Conservation (phyloP, 2,329 filamentous ascomycete species). For the Exophiala lecanii-corni region DNA sequence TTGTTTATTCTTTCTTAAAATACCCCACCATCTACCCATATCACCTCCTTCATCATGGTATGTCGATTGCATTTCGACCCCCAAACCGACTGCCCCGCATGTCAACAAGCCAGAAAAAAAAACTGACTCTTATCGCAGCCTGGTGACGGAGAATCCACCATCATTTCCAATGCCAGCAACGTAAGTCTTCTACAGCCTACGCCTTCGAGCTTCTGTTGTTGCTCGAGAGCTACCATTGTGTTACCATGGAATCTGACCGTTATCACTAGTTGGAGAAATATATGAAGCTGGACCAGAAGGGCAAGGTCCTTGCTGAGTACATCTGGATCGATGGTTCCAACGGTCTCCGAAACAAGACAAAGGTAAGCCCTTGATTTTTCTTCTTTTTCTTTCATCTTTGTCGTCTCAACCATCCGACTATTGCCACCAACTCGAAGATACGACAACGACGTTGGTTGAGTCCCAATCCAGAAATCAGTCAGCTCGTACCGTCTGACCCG, state of each 20-base stretch:
- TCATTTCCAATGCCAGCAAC: conserved; percentile 41
- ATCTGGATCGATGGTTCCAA: conserved; percentile 88
- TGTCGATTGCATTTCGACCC: neutral
- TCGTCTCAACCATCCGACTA: neutral
- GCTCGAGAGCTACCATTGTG: conserved; percentile 16
- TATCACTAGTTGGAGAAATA: conserved; percentile 88
- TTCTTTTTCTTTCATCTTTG: conserved; percentile 7
- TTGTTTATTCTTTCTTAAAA: too few species aligned
- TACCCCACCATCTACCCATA: conserved; percentile 4
- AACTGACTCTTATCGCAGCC: conserved; percentile 5
- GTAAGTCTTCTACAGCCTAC: conserved; percentile 36
- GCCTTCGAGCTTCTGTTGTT: conserved; percentile 13
- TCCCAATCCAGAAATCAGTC: too few species aligned
- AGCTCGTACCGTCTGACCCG: too few species aligned
- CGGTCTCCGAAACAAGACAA: conserved; percentile 88
- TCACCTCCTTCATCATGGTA: conserved; percentile 10
- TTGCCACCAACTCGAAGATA: too few species aligned
- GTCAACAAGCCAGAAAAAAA: too few species aligned
- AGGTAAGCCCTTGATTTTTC: conserved; percentile 59
- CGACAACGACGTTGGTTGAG: too few species aligned
- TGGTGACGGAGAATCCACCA: conserved; percentile 38
- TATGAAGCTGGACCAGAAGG: conserved; percentile 84
- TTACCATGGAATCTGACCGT: too few species aligned
- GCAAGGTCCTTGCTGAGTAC: conserved; percentile 87
- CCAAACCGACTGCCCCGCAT: too few species aligned